These are phyloP conservation scores for Podila epigama DNA, from an alignment of 192 early-diverging fungal species.

Conservation along the genomic window DNA sequence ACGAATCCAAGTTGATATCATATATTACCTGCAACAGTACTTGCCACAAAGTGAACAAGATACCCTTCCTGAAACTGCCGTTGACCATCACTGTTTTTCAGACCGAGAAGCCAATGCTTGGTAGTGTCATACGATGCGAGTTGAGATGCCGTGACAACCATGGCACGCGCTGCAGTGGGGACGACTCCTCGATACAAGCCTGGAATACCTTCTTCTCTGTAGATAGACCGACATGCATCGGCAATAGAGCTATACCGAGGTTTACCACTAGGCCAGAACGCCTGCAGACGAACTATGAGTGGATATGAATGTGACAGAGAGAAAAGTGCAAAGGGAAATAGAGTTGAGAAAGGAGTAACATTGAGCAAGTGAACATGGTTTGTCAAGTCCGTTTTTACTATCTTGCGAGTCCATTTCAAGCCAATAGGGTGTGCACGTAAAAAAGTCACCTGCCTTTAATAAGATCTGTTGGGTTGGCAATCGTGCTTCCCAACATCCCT, in stretches of 20 bases:
- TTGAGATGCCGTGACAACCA: constrained; percentile 58
- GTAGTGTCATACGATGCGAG: constrained; percentile 59
- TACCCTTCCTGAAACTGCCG: constrained; percentile 45
- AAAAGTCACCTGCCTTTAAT: constrained; percentile 39
- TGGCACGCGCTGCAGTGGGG: constrained; percentile 55
- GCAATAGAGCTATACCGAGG: constrained; percentile 39
- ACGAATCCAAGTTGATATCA: too few relatives aligned
- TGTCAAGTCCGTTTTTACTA: too few relatives aligned
- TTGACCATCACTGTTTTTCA: constrained; percentile 7
- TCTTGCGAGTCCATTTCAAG: too few relatives aligned
- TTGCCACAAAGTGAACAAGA: constrained; percentile 43
- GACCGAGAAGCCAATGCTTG: constrained; percentile 52
- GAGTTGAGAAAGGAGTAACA: not conserved
- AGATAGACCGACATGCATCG: constrained; percentile 39
- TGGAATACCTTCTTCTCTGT: constrained; percentile 38
- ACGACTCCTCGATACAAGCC: constrained; percentile 58
- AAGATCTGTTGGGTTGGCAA: constrained; percentile 52
- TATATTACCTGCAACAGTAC: constrained; percentile 50
- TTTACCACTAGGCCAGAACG: constrained; percentile 39
- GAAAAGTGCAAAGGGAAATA: not conserved
- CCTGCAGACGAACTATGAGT: constrained; percentile 41
- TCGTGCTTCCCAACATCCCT: constrained; percentile 44
- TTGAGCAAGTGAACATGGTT: too few relatives aligned
- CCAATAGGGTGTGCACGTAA: not conserved
- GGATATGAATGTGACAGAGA: not conserved